Conservation (phyloP, 768 basidiomycete species). For the Amanita exitialis region DNA sequence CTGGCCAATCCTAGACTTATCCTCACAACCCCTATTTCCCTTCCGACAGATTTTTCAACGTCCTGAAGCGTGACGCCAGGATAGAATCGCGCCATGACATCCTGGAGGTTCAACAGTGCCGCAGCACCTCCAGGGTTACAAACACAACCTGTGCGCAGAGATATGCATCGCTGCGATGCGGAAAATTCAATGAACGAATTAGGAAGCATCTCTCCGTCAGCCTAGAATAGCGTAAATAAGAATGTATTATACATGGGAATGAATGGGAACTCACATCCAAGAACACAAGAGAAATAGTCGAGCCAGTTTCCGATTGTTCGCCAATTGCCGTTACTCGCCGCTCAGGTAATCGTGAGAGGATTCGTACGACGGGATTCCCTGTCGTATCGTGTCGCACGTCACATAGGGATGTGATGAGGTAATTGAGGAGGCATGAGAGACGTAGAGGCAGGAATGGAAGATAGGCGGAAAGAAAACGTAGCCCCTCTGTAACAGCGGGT, state of each 20-base stretch:
- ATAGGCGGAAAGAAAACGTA: constrained; percentile 70
- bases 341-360: constrained; percentile 55
- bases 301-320: constrained; percentile 58
- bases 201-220: constrained; percentile 55
- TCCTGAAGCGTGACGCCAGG: constrained; percentile 50
- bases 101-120: constrained; percentile 54
- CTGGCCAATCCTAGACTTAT: constrained; percentile 75
- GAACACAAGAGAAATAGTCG: constrained; percentile 52
- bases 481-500: constrained; percentile 69
- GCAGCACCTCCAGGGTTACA: constrained; percentile 83
- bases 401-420: constrained; percentile 45
- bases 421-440: constrained; percentile 58
- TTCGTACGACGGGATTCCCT: constrained; percentile 50
- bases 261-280: constrained; percentile 37
- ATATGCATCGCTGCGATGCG: constrained; percentile 54
- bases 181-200: constrained; percentile 68
- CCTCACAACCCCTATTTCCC: constrained; percentile 66
- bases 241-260: constrained; percentile 5
- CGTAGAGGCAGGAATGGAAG: constrained; percentile 72
- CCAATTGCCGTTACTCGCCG: constrained; percentile 45
- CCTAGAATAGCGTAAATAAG: constrained; percentile 24
- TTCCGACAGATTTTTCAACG: constrained; percentile 50
- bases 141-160: constrained; percentile 78
- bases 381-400: constrained; percentile 51
- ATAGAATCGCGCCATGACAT: constrained; percentile 52